phyloP scores from a whole-genome alignment of 345 rosid species.

The Syzygium aqueum region DNA sequence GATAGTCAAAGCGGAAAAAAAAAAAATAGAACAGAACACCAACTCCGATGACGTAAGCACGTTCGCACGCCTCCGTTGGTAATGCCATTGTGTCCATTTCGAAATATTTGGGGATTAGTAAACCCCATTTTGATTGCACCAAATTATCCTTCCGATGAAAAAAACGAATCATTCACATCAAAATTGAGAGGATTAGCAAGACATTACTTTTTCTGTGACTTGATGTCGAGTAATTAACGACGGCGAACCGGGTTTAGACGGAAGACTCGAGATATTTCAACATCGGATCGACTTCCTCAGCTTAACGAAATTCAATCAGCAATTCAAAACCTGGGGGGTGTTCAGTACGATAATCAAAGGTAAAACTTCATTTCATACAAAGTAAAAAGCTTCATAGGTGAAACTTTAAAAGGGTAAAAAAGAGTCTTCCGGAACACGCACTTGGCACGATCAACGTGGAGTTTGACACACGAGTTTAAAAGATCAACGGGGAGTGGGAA shows the following conservation, averaged over 20 bases:
- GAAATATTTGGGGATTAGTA: background rate
- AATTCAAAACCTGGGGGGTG: background rate
- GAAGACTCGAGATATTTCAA: background rate
- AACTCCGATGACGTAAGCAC: background rate
- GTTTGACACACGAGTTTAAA: background rate
- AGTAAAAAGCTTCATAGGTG: background rate
- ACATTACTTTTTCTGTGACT: background rate
- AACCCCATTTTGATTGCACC: background rate
- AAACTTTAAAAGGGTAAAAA: background rate
- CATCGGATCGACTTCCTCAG: fast-evolving
- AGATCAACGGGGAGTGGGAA: background rate
- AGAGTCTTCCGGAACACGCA: background rate
- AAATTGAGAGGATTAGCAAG: background rate
- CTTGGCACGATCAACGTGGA: too few species aligned
- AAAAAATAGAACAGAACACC: too few species aligned
- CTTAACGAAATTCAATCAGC: background rate
- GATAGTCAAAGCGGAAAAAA: background rate
- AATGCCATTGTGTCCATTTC: background rate
- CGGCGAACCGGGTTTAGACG: too few species aligned
- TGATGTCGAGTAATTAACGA: fast-evolving
- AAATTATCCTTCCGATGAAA: background rate
- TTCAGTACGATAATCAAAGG: background rate
- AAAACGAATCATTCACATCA: background rate
- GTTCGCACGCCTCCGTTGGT: background rate
- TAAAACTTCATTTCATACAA: background rate